phyloP scores from a whole-genome alignment of 495 filamentous ascomycete species.

The Talaromyces thailandensis region DNA sequence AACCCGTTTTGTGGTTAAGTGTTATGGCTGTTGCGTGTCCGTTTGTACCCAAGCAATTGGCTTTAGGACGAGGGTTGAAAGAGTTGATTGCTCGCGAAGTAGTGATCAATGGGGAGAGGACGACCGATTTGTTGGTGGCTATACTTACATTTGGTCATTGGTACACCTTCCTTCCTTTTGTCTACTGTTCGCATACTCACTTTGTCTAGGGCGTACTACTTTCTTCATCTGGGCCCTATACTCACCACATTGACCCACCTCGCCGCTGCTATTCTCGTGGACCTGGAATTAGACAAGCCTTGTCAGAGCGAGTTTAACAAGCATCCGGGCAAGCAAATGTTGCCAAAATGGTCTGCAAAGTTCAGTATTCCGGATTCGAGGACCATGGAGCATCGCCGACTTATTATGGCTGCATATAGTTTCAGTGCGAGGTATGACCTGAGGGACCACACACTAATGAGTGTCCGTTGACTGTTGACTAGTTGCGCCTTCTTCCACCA shows the following conservation, averaged over 20 bases:
- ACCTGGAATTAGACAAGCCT: slow-evolving; percentile 38
- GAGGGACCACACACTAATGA: neutral
- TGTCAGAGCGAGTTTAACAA: slow-evolving; percentile 12
- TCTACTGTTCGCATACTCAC: neutral
- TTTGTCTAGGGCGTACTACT: slow-evolving; percentile 10
- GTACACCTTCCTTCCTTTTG: slow-evolving; percentile 13
- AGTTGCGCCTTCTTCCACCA: slow-evolving; percentile 29
- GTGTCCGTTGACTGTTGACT: neutral
- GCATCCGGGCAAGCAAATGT: neutral
- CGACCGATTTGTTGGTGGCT: slow-evolving; percentile 37
- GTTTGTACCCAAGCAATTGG: slow-evolving; percentile 19
- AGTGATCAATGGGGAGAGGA: slow-evolving; percentile 32
- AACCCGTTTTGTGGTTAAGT: slow-evolving; percentile 39
- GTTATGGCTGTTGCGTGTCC: slow-evolving; percentile 33
- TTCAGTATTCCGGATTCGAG: slow-evolving; percentile 12
- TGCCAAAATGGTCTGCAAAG: neutral
- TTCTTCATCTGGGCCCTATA: slow-evolving; percentile 5
- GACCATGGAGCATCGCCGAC: slow-evolving; percentile 35
- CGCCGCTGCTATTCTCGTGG: slow-evolving; percentile 34
- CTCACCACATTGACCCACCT: slow-evolving; percentile 29
- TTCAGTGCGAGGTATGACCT: slow-evolving; percentile 29
- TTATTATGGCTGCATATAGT: slow-evolving; percentile 35
- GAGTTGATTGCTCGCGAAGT: slow-evolving; percentile 31
- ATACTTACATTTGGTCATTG: slow-evolving; percentile 29
- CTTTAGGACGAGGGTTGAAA: slow-evolving; percentile 20